Evolutionary conservation across 371 early-diverging fungal genomes (phyloP).

Genomic region (Lichtheimia ornata): DNA sequence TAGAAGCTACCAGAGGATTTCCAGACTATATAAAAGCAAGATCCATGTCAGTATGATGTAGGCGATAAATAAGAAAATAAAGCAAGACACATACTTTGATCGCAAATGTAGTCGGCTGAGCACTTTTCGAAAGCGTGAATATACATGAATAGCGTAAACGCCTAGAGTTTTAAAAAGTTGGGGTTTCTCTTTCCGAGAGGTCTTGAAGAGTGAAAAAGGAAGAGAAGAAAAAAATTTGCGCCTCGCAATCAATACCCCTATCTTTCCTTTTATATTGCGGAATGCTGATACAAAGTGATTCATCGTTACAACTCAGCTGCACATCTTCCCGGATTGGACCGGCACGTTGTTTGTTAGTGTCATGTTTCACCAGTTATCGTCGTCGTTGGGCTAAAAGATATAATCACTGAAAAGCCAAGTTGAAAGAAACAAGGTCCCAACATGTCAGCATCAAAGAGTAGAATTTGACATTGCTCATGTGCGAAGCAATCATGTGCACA

Average conservation of each 20-base stretch:
- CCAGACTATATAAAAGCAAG: slow-evolving; percentile 48
- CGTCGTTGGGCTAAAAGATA: background rate
- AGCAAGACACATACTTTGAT: slow-evolving; percentile 60
- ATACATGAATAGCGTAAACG: slow-evolving; percentile 64
- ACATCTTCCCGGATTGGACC: background rate
- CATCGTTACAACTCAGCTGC: background rate
- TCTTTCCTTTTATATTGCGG: slow-evolving; percentile 3
- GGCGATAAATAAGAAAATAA: background rate
- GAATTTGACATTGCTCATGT: no score
- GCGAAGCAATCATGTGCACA: no score
- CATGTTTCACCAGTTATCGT: background rate
- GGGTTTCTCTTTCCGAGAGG: background rate
- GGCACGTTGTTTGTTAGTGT: no score
- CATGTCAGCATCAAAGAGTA: no score
- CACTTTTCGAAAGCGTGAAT: slow-evolving; percentile 80
- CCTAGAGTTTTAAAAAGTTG: slow-evolving; percentile 2
- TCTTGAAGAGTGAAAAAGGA: slow-evolving; percentile 4
- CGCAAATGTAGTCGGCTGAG: slow-evolving; percentile 83
- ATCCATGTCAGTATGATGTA: background rate
- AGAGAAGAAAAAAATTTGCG: background rate
- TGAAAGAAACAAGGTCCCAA: background rate
- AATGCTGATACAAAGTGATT: slow-evolving; percentile 6
- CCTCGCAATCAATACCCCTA: background rate
- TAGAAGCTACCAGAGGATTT: slow-evolving; percentile 47
- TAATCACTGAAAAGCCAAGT: background rate